Percentiles rank a stretch among this genome's conserved stretches.
Evolutionary conservation across 352 stramenopile genomes (phyloP).

Genomic region (Aphanomyces stellatus): DNA sequence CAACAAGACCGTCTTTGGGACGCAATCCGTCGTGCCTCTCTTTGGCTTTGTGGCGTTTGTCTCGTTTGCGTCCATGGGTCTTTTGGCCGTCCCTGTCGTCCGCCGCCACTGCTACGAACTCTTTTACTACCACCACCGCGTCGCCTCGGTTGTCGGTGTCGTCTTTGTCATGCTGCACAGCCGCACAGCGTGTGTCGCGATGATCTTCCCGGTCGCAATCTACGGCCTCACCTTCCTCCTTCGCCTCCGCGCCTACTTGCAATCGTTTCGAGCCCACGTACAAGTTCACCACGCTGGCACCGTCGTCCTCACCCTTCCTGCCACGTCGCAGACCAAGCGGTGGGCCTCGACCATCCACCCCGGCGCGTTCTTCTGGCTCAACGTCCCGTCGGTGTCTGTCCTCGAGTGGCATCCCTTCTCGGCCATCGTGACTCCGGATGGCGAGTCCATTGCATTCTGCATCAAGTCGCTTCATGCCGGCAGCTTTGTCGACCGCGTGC

Average conservation of each 20-base stretch:
- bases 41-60: slow-evolving; percentile 52
- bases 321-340: slow-evolving; percentile 42
- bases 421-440: slow-evolving; percentile 54
- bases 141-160: slow-evolving; percentile 58
- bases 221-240: slow-evolving; percentile 46
- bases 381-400: slow-evolving; percentile 46
- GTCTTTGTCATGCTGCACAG: slow-evolving; percentile 66
- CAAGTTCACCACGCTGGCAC: slow-evolving; percentile 27
- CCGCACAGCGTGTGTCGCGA: slow-evolving; percentile 34
- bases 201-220: slow-evolving; percentile 46
- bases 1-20: slow-evolving; percentile 27
- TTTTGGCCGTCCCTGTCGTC: slow-evolving; percentile 48
- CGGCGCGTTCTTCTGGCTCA: slow-evolving; percentile 70
- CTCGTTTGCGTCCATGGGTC: slow-evolving; percentile 39
- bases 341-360: slow-evolving; percentile 45
- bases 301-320: slow-evolving; percentile 33
- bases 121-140: slow-evolving; percentile 67
- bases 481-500: slow-evolving; percentile 37
- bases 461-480: slow-evolving; percentile 38
- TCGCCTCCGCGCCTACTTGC: slow-evolving; percentile 32
- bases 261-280: slow-evolving; percentile 39
- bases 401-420: slow-evolving; percentile 77
- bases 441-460: slow-evolving; percentile 67
- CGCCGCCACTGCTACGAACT: slow-evolving; percentile 59
- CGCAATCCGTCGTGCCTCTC: slow-evolving; percentile 36